Conservation (phyloP, 495 filamentous ascomycete species). For the Pyrenula aspistea region DNA sequence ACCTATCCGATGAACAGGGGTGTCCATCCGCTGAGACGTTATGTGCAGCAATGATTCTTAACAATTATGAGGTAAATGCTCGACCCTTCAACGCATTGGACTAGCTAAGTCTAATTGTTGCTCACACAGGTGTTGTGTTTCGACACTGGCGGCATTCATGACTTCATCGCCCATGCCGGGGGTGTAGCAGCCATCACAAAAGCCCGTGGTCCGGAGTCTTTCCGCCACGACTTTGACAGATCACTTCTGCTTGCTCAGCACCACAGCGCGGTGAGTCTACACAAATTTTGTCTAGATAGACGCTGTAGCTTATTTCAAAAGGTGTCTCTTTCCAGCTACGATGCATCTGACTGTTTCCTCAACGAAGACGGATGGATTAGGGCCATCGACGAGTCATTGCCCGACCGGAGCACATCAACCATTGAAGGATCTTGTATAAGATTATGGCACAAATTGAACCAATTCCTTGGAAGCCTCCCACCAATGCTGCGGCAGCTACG, state of each 20-base stretch:
- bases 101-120: too few relatives aligned
- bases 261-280: too few relatives aligned
- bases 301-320: too few relatives aligned
- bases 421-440: background rate
- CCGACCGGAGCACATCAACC: background rate
- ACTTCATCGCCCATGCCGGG: background rate
- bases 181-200: background rate
- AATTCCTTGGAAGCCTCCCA: background rate
- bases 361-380: background rate
- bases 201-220: background rate
- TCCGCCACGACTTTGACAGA: background rate
- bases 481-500: background rate
- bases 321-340: background rate
- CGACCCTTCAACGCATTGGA: too few relatives aligned
- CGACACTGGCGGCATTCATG: background rate
- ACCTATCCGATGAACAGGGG: background rate
- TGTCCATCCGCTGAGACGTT: conserved; percentile 1
- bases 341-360: background rate
- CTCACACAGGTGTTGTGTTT: background rate
- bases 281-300: too few relatives aligned
- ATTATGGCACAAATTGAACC: background rate
- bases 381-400: background rate
- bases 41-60: background rate
- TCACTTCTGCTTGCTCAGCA: background rate
- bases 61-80: background rate